Percentiles rank a stretch among this genome's conserved stretches.
These are phyloP conservation scores for Penicillium fimorum DNA, from an alignment of 495 filamentous ascomycete species.

Conservation along the genomic window DNA sequence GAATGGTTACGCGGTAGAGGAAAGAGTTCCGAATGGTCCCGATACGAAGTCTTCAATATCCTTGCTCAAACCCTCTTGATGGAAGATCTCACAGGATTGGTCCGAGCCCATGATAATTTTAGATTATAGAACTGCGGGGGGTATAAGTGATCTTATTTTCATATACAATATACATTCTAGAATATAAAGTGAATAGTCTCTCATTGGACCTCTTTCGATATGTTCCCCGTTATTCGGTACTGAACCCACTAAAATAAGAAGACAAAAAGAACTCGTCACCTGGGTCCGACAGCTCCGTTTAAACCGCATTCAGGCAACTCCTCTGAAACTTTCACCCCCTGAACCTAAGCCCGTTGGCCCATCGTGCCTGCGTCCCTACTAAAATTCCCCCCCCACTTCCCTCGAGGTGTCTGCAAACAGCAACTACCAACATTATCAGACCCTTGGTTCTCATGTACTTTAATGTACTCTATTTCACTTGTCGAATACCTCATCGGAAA, in stretches of 20 bases:
- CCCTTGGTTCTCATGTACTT: slow-evolving; percentile 5
- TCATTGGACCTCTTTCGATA: not conserved
- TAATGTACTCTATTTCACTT: slow-evolving; percentile 2
- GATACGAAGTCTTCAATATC: slow-evolving; percentile 14
- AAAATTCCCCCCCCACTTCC: not conserved
- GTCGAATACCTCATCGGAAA: not conserved
- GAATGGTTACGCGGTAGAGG: slow-evolving; percentile 27
- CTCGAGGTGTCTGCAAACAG: slow-evolving; percentile 9
- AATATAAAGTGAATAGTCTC: not conserved
- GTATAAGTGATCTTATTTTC: slow-evolving; percentile 2
- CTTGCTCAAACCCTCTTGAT: slow-evolving; percentile 5
- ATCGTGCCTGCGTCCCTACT: slow-evolving; percentile 10
- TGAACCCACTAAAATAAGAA: not conserved
- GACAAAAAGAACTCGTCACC: slow-evolving; percentile 5
- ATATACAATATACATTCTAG: not conserved
- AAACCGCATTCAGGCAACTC: slow-evolving; percentile 12
- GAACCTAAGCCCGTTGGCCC: slow-evolving; percentile 8
- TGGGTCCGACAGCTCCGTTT: slow-evolving; percentile 7
- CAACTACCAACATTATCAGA: not conserved
- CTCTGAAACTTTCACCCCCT: slow-evolving; percentile 8
- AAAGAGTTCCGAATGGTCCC: slow-evolving; percentile 23
- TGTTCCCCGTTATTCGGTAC: not conserved
- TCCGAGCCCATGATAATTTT: slow-evolving; percentile 9
- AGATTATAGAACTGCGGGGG: slow-evolving; percentile 7
- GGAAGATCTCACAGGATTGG: slow-evolving; percentile 8